Conservation (phyloP, 768 basidiomycete species). For the Pleurotus tuber-regium region DNA sequence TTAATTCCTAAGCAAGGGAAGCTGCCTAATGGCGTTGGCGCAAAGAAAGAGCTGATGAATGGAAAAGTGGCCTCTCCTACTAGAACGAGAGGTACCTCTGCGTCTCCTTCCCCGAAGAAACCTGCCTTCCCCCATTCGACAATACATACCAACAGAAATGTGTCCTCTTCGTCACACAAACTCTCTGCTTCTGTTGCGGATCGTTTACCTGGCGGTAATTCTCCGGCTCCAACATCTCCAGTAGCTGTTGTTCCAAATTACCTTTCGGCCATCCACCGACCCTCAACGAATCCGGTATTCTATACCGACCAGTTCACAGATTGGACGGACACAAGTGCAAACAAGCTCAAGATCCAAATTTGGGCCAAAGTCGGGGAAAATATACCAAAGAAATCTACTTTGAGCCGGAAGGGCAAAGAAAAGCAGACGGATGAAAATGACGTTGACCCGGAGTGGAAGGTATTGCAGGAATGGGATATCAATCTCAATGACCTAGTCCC, state of each 20-base stretch:
- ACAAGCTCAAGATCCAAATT: constrained; percentile 52
- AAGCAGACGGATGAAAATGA: constrained; percentile 18
- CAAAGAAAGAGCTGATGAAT: background rate
- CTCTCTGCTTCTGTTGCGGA: background rate
- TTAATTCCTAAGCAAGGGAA: background rate
- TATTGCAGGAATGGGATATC: constrained; percentile 68
- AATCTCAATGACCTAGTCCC: constrained; percentile 55
- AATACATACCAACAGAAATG: constrained; percentile 3
- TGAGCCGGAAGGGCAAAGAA: constrained; percentile 43
- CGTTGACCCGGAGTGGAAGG: constrained; percentile 47
- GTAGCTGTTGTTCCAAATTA: constrained; percentile 48
- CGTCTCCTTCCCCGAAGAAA: constrained; percentile 7
- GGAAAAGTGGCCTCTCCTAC: background rate
- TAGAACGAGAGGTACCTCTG: background rate
- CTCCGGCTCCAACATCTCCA: constrained; percentile 26
- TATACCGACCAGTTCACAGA: constrained; percentile 61
- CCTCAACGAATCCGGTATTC: constrained; percentile 84
- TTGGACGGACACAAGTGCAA: constrained; percentile 51
- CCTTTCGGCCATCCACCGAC: constrained; percentile 74
- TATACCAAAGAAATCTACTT: constrained; percentile 16
- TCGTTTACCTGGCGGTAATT: constrained; percentile 9
- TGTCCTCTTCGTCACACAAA: background rate
- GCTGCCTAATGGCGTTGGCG: background rate
- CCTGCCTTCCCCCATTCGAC: constrained; percentile 11
- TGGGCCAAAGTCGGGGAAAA: constrained; percentile 47